Percentiles rank a stretch among this genome's conserved stretches.
Conservation (phyloP, 768 basidiomycete species). For the Boletus patriciae region DNA sequence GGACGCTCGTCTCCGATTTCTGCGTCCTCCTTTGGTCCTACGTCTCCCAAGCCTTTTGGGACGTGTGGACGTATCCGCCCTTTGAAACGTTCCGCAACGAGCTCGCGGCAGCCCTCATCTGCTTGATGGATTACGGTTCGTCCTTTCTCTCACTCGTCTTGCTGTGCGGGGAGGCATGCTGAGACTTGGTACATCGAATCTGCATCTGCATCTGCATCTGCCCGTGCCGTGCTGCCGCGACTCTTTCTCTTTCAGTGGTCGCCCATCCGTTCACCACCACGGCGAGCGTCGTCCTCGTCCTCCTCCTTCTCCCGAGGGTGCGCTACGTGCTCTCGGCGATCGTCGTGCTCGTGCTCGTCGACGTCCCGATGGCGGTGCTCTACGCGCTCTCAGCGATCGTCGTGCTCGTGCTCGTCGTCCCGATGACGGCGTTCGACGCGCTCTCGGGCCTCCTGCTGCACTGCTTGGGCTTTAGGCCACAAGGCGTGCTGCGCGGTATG, state of each 20-base stretch:
- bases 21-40: conserved; percentile 9
- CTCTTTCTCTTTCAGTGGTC: background rate
- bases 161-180: background rate
- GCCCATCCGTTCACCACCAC: conserved; percentile 14
- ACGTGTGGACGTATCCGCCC: conserved; percentile 23
- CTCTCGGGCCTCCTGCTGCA: background rate
- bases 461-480: background rate
- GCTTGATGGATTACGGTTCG: conserved; percentile 15
- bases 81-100: conserved; percentile 24
- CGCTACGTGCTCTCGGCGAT: no score
- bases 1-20: conserved; percentile 2
- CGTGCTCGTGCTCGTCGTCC: conserved; percentile 12
- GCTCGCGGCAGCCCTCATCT: conserved; percentile 9
- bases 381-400: no score
- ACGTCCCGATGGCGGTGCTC: no score
- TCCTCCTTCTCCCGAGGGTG: no score
- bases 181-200: no score
- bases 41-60: conserved; percentile 6
- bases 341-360: no score
- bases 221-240: no score
- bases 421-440: conserved; percentile 1
- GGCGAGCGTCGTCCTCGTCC: conserved; percentile 12
- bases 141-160: background rate
- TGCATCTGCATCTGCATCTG: no score
- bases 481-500: conserved; percentile 12